Percentiles rank a stretch among this genome's conserved stretches.
Evolutionary conservation across 2,329 filamentous ascomycete genomes (phyloP).

Genomic region (Salinomyces thailandicus): DNA sequence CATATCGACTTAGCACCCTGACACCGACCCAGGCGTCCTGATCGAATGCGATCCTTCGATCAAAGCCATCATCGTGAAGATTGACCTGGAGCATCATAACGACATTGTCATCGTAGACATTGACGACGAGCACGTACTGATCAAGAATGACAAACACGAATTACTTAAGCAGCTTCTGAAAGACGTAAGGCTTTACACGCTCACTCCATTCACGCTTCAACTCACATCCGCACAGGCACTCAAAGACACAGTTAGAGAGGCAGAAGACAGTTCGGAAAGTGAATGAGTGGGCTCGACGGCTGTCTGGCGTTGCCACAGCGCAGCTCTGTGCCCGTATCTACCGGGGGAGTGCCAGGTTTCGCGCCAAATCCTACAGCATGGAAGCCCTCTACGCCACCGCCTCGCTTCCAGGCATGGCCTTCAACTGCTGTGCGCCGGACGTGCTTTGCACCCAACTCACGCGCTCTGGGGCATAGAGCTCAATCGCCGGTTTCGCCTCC

Average conservation of each 20-base stretch:
- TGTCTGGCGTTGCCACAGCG: too few species aligned
- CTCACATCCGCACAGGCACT: slow-evolving; percentile 18
- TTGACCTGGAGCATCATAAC: slow-evolving; percentile 56
- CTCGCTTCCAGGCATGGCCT: slow-evolving; percentile 27
- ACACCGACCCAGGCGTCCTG: slow-evolving; percentile 46
- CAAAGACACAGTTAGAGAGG: slow-evolving; percentile 28
- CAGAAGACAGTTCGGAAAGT: slow-evolving; percentile 27
- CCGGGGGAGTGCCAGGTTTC: too few species aligned
- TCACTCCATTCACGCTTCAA: background rate
- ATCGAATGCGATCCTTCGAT: slow-evolving; percentile 79
- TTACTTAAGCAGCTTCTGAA: slow-evolving; percentile 59
- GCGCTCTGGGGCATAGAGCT: slow-evolving; percentile 31
- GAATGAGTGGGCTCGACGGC: slow-evolving; percentile 18
- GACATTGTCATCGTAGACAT: slow-evolving; percentile 71
- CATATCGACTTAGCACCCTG: too few species aligned
- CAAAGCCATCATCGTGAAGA: slow-evolving; percentile 72
- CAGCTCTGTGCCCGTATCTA: too few species aligned
- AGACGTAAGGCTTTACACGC: slow-evolving; percentile 38
- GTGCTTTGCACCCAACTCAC: slow-evolving; percentile 31
- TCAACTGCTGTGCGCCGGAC: slow-evolving; percentile 30
- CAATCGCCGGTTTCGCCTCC: slow-evolving; percentile 29
- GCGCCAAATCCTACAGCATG: too few species aligned
- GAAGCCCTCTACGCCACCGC: slow-evolving; percentile 3
- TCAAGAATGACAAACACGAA: slow-evolving; percentile 63
- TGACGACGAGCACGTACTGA: slow-evolving; percentile 63